Percentiles rank a stretch among this genome's conserved stretches.
These are phyloP conservation scores for Pontederia crassipes DNA, from an alignment of 176 grass and related monocot genomes.

Conservation along the genomic window DNA sequence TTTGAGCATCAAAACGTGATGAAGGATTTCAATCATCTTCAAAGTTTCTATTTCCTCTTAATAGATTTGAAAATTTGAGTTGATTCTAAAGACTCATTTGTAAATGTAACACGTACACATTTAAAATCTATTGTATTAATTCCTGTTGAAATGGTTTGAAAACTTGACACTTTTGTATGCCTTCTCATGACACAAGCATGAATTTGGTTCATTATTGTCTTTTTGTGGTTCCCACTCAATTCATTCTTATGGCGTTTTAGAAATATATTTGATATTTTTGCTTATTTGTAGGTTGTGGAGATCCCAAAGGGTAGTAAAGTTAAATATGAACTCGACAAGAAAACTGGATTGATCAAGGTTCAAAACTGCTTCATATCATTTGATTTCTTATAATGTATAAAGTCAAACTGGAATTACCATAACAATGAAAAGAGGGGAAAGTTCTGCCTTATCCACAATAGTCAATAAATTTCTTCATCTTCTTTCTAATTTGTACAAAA, in stretches of 20 bases:
- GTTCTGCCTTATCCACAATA: background rate
- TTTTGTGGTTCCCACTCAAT: background rate
- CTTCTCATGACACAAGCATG: background rate
- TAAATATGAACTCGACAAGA: background rate
- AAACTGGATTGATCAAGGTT: conserved; percentile 2
- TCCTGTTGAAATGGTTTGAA: background rate
- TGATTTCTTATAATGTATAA: background rate
- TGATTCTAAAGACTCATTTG: too few relatives aligned
- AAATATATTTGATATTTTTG: background rate
- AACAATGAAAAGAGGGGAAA: background rate
- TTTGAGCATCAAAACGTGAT: background rate
- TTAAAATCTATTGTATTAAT: background rate
- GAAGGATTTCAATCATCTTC: too few relatives aligned
- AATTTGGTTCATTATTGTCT: background rate
- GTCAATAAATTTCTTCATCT: background rate
- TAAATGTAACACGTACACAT: too few relatives aligned
- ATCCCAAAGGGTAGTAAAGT: conserved; percentile 3
- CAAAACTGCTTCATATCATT: background rate
- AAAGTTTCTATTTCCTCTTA: too few relatives aligned
- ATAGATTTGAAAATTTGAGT: too few relatives aligned
- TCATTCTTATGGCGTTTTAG: background rate
- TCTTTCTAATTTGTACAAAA: background rate
- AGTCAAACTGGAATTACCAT: background rate
- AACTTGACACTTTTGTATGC: background rate
- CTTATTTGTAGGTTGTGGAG: background rate